Conservation (phyloP, 23 red algal genomes). For the Pyropia yezoensis region DNA sequence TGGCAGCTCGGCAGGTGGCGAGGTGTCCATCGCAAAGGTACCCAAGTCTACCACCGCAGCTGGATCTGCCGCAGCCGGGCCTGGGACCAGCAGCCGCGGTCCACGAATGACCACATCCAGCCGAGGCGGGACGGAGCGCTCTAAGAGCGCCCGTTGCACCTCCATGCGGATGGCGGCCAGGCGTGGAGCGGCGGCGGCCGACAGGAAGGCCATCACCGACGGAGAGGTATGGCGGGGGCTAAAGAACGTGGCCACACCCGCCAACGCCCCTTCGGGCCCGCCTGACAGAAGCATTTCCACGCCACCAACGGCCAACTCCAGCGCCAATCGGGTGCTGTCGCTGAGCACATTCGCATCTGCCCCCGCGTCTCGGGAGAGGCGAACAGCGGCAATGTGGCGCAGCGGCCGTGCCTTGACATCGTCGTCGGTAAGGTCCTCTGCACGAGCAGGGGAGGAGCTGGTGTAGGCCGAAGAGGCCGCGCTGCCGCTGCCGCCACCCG, state of each 20-base stretch:
- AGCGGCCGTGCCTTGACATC: constrained; percentile 17
- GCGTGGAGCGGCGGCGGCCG: constrained; percentile 42
- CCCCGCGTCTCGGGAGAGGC: constrained; percentile 44
- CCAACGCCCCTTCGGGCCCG: constrained; percentile 46
- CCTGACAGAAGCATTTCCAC: constrained; percentile 49
- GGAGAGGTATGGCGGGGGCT: constrained; percentile 58
- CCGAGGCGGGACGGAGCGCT: constrained; percentile 48
- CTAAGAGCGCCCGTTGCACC: constrained; percentile 55
- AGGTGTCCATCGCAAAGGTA: constrained; percentile 68
- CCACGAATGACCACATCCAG: constrained; percentile 63
- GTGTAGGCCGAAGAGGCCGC: no score
- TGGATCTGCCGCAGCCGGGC: constrained; percentile 2
- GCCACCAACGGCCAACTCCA: constrained; percentile 54
- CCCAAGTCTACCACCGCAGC: constrained; percentile 56
- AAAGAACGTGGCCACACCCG: constrained; percentile 34
- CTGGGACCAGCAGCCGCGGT: constrained; percentile 56
- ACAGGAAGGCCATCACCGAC: constrained; percentile 56
- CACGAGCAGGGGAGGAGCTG: no score
- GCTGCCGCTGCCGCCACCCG: no score
- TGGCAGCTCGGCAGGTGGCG: not conserved
- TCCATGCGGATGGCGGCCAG: constrained; percentile 67
- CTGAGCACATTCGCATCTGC: constrained; percentile 29
- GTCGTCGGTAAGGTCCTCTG: not conserved
- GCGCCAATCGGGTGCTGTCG: constrained; percentile 17
- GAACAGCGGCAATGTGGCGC: constrained; percentile 45